These are phyloP conservation scores for Pseudogymnoascus sp. DNA, from an alignment of 2,329 filamentous ascomycete genomes.

Conservation along the genomic window DNA sequence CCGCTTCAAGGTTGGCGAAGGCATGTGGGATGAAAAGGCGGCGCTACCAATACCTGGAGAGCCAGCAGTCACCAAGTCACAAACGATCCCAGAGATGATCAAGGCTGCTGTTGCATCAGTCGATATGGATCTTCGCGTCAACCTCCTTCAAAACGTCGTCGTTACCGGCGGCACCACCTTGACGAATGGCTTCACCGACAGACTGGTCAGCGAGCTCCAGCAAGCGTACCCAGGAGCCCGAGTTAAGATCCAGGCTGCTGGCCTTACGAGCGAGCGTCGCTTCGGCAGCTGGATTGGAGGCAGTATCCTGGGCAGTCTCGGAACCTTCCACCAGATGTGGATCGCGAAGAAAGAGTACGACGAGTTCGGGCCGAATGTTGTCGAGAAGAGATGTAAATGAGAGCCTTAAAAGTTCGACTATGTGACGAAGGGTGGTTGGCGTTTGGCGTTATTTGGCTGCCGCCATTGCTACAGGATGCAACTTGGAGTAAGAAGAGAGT, in stretches of 20 bases:
- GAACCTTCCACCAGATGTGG: conserved; percentile 99
- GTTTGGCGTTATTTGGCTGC: conserved; percentile 9
- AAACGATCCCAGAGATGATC: conserved; percentile 80
- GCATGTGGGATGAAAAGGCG: conserved; percentile 80
- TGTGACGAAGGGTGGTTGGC: neutral
- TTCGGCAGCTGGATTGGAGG: conserved; percentile 96
- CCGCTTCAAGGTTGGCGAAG: conserved; percentile 78
- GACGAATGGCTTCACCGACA: conserved; percentile 85
- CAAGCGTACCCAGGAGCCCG: conserved; percentile 75
- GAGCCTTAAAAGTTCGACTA: conserved; percentile 3
- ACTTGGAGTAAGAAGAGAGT: conserved; percentile 6
- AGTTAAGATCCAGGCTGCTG: conserved; percentile 82
- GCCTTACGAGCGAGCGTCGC: conserved; percentile 77
- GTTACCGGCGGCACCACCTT: conserved; percentile 84
- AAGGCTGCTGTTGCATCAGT: conserved; percentile 69
- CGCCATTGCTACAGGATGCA: conserved; percentile 7
- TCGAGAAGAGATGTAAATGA: conserved; percentile 94
- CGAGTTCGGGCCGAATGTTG: conserved; percentile 81
- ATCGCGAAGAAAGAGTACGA: conserved; percentile 96
- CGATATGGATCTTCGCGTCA: conserved; percentile 80
- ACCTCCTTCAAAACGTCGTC: conserved; percentile 81
- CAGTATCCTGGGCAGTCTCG: conserved; percentile 88
- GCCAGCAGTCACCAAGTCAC: conserved; percentile 52
- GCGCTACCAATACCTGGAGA: conserved; percentile 48
- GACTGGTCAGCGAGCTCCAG: conserved; percentile 76